phyloP scores from a whole-genome alignment of 176 grass and related monocot genomes.

The Areca catechu region DNA sequence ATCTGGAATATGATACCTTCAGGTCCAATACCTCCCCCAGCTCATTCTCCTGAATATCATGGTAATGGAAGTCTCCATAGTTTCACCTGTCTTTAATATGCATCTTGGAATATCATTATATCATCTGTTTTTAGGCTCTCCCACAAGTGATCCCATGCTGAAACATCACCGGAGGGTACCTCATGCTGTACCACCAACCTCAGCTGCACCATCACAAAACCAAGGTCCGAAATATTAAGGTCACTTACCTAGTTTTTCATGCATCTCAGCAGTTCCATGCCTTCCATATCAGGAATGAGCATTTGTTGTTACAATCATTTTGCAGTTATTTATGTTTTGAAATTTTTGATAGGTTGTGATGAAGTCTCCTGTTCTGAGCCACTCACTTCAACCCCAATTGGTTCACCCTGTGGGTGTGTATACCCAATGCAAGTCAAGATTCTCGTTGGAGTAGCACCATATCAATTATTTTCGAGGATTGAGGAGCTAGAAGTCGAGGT shows the following conservation, averaged over 20 bases:
- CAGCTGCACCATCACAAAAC: slow-evolving; percentile 28
- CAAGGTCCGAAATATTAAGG: slow-evolving; percentile 34
- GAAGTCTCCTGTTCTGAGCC: slow-evolving; percentile 46
- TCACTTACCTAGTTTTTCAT: background rate
- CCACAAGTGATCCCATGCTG: slow-evolving; percentile 17
- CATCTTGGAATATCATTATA: background rate
- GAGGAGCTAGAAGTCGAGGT: slow-evolving; percentile 68
- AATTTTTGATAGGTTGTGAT: slow-evolving; percentile 44
- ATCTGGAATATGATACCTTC: slow-evolving; percentile 5
- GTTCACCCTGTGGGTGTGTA: slow-evolving; percentile 81
- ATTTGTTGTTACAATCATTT: too few relatives aligned
- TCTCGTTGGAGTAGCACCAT: slow-evolving; percentile 56
- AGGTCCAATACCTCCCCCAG: slow-evolving; percentile 28
- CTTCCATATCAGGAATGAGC: too few relatives aligned
- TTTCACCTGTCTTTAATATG: too few relatives aligned
- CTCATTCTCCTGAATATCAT: slow-evolving; percentile 32
- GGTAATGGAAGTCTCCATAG: slow-evolving; percentile 15
- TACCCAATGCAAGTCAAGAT: slow-evolving; percentile 70
- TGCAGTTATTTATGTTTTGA: background rate
- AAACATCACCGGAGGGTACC: slow-evolving; percentile 40
- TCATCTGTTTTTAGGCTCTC: slow-evolving; percentile 24
- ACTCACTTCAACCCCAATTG: slow-evolving; percentile 70
- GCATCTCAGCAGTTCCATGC: too few relatives aligned
- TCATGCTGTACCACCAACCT: slow-evolving; percentile 27
- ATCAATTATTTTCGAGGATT: slow-evolving; percentile 56